A percentile compares a stretch with the other conserved stretches of the same genome.
Conservation (phyloP, 73 alveolate species). For the Tetrahymena elliotti region DNA sequence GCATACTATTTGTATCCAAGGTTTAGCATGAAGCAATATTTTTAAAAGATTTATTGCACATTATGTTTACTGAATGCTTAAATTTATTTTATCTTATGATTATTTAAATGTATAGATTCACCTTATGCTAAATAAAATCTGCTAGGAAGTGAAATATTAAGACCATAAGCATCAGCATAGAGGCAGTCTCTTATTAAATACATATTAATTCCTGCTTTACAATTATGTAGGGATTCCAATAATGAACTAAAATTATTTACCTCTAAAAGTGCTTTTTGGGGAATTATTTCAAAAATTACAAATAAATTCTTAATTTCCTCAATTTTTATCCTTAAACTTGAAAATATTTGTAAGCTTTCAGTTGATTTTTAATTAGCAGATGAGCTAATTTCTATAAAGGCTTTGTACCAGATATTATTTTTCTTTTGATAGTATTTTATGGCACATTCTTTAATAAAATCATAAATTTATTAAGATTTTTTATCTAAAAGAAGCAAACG, state of each 20-base stretch:
- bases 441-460: background rate
- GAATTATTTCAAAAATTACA: background rate
- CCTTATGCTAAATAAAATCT: background rate
- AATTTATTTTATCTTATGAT: background rate
- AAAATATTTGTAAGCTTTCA: background rate
- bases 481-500: background rate
- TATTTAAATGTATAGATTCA: background rate
- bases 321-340: background rate
- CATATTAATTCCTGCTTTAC: background rate
- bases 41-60: background rate
- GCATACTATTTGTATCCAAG: background rate
- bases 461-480: background rate
- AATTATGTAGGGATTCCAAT: background rate
- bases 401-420: background rate
- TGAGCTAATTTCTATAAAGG: background rate
- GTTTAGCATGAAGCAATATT: background rate
- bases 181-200: background rate
- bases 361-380: background rate
- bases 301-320: background rate
- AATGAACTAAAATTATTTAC: background rate
- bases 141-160: background rate
- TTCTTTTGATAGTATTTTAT: background rate
- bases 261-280: background rate
- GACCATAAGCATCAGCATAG: background rate
- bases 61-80: background rate